phyloP scores from a whole-genome alignment of 805 yeast genomes.

The Cyberlindnera sargentensis region DNA sequence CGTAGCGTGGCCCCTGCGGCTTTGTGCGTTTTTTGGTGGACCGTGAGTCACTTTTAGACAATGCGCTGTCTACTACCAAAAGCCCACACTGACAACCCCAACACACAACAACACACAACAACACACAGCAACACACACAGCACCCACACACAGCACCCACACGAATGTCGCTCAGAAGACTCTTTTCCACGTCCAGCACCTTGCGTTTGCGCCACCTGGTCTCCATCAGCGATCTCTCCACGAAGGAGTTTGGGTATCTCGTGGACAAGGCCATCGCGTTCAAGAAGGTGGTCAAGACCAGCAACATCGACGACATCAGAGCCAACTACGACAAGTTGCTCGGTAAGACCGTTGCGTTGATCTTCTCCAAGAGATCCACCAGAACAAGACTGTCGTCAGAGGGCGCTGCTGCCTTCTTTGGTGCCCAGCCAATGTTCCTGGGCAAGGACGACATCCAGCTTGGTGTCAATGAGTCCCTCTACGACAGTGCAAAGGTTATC shows the following conservation, averaged over 20 bases:
- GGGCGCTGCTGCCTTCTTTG: constrained; percentile 89
- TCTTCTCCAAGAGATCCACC: constrained; percentile 90
- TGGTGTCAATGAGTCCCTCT: constrained; percentile 88
- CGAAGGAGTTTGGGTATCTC: constrained; percentile 62
- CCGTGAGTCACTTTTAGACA: not conserved
- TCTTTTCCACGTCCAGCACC: constrained; percentile 11
- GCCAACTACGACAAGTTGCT: constrained; percentile 44
- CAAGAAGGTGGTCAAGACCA: constrained; percentile 55
- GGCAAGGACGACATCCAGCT: constrained; percentile 96
- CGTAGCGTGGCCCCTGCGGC: too few species aligned
- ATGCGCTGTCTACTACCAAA: not conserved
- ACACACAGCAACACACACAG: too few species aligned
- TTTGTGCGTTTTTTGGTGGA: too few species aligned
- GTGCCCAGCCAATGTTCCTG: constrained; percentile 93
- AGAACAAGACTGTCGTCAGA: constrained; percentile 92
- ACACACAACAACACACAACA: not conserved
- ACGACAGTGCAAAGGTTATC: constrained; percentile 83
- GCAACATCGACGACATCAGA: constrained; percentile 31
- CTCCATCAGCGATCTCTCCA: constrained; percentile 71
- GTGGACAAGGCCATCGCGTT: constrained; percentile 67
- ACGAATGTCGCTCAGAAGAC: constrained; percentile 13
- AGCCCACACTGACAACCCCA: not conserved
- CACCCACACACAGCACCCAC: not conserved
- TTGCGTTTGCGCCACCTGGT: constrained; percentile 55
- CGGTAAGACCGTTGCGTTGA: constrained; percentile 77